Evolutionary conservation across 2,329 filamentous ascomycete genomes (phyloP).

Genomic region (Arthrobotrys megalospora): DNA sequence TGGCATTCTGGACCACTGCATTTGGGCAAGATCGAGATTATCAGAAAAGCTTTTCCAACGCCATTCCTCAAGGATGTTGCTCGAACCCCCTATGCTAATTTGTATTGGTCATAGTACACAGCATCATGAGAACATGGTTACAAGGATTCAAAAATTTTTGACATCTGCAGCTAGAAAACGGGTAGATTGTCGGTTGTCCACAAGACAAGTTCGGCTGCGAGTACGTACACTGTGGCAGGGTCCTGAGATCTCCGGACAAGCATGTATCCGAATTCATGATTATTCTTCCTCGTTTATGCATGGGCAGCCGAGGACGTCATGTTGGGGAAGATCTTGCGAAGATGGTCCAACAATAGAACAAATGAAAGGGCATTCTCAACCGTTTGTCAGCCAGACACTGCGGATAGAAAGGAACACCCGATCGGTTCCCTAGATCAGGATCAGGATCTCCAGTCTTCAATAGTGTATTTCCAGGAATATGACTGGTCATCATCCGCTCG

Average conservation of each 20-base stretch:
- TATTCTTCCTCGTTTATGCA: slow-evolving; percentile 26
- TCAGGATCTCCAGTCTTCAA: slow-evolving; percentile 31
- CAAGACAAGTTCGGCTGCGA: slow-evolving; percentile 48
- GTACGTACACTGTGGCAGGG: slow-evolving; percentile 35
- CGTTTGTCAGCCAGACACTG: slow-evolving; percentile 41
- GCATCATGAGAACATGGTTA: slow-evolving; percentile 49
- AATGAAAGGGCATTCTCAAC: slow-evolving; percentile 12
- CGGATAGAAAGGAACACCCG: slow-evolving; percentile 53
- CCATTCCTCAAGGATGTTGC: slow-evolving; percentile 24
- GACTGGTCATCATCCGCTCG: slow-evolving; percentile 52
- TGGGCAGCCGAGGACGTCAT: slow-evolving; percentile 14
- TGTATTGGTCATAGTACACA: slow-evolving; percentile 42
- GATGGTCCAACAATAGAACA: slow-evolving; percentile 51
- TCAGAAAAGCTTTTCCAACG: slow-evolving; percentile 40
- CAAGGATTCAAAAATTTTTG: slow-evolving; percentile 53
- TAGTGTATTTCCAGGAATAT: slow-evolving; percentile 42
- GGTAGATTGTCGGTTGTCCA: slow-evolving; percentile 54
- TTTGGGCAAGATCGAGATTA: slow-evolving; percentile 51
- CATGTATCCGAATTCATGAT: slow-evolving; percentile 29
- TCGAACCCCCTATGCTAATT: slow-evolving; percentile 32
- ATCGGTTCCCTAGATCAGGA: slow-evolving; percentile 47
- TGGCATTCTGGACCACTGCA: slow-evolving; percentile 42
- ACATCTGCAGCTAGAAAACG: slow-evolving; percentile 57
- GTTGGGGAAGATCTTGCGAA: slow-evolving; percentile 28
- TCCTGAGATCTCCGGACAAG: slow-evolving; percentile 30